Conservation (phyloP, 78 protist species). For the Dictyostelium capitatum region DNA sequence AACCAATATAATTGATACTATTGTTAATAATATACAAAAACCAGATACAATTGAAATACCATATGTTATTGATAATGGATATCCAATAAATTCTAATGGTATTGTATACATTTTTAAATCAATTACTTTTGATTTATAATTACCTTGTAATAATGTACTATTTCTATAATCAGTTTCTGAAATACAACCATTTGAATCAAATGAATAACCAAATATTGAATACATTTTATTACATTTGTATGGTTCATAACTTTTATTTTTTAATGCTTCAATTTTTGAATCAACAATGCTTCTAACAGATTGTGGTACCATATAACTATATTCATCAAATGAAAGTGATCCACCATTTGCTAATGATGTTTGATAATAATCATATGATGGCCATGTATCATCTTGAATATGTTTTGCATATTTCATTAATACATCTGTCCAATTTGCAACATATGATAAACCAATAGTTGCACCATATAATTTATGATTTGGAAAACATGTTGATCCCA, state of each 20-base stretch:
- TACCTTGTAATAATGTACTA: not conserved
- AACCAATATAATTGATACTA: not conserved
- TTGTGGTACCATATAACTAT: not conserved
- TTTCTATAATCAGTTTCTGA: not conserved
- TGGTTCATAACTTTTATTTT: not conserved
- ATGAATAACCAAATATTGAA: not conserved
- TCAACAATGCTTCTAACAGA: not conserved
- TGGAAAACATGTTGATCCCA: slow-evolving; percentile 51
- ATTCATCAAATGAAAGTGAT: not conserved
- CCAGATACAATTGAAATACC: slow-evolving; percentile 24
- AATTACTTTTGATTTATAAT: not conserved
- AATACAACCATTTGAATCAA: not conserved
- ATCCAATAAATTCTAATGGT: slow-evolving; percentile 29
- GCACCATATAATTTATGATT: not conserved
- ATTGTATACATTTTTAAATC: slow-evolving; percentile 18
- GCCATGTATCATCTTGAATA: slow-evolving; percentile 13
- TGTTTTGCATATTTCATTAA: not conserved
- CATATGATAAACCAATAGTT: not conserved
- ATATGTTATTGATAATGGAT: not conserved
- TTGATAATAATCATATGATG: not conserved
- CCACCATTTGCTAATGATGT: not conserved
- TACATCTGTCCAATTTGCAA: slow-evolving; percentile 27
- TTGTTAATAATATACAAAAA: not conserved
- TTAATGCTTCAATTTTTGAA: not conserved
- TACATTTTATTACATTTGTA: slow-evolving; percentile 25